These are phyloP conservation scores for Venturia nashicola DNA, from an alignment of 2,329 filamentous ascomycete species.

Conservation along the genomic window DNA sequence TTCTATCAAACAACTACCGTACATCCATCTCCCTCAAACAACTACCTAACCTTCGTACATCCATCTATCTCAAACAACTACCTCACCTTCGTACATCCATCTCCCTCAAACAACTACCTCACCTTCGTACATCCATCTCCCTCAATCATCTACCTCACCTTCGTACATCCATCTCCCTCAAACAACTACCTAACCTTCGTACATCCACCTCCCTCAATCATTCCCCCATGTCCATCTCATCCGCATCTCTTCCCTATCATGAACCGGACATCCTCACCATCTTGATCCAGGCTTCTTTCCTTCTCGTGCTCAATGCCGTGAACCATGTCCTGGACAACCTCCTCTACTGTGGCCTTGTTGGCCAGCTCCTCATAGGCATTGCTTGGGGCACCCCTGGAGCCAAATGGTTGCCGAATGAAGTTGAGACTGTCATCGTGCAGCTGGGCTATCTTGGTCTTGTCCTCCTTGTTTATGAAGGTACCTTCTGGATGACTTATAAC, in stretches of 20 bases:
- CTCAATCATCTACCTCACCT: no score
- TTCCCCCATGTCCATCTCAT: not conserved
- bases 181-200: no score
- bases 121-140: no score
- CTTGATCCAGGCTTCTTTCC: conserved; percentile 47
- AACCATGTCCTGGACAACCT: conserved; percentile 45
- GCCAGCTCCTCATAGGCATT: conserved; percentile 59
- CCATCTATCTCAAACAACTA: no score
- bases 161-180: no score
- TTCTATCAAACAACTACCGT: no score
- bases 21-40: no score
- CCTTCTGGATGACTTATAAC: not conserved
- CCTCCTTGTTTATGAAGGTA: conserved; percentile 58
- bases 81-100: no score
- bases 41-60: no score
- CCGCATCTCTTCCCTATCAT: conserved; percentile 39
- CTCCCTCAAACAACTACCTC: no score
- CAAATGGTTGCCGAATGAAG: conserved; percentile 41
- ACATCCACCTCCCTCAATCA: no score
- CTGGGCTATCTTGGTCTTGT: conserved; percentile 65
- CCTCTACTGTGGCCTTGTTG: conserved; percentile 59
- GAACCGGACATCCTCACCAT: conserved; percentile 50
- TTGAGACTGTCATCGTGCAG: conserved; percentile 46
- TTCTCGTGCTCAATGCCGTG: conserved; percentile 48
- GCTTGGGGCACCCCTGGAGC: conserved; percentile 57